Evolutionary conservation across 495 filamentous ascomycete species (phyloP), one percentile per base, ranked within the genome.

Genomic region (Daldinia concentrica): DNA sequence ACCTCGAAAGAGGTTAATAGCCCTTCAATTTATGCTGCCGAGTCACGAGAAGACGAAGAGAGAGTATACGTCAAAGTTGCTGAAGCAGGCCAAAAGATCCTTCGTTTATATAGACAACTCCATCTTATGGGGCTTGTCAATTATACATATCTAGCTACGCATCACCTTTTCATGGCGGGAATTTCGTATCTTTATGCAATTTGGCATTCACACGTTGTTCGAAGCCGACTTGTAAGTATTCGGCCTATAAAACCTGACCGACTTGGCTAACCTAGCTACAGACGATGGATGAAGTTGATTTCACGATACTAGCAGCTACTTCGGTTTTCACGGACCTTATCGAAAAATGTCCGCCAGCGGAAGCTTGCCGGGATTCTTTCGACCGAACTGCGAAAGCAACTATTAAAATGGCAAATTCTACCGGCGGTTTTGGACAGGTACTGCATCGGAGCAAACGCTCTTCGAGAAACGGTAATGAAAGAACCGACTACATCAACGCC

Each of bases 151-250:
- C 81, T 98, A 55, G 93, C 95, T n/a, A 98, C 95, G 2, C 95
- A 98, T 77, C 95, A 98, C 79, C 85, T 98, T 17, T 98, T 98
- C 79, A 97, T 97, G 92, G 94, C 95, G 17, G 95, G 94, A 22
- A 97, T 98, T 57, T 95, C 95, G 4, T 98, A 97, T 78, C 86
- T 98, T 5, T 98, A 97, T 77, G 93, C 95, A 15, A 95, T 98
- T 48, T 98, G 95, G 95, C 95, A 98, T 77, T 97, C 95, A 7
- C 88, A 92, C 37, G 85, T 91, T 52, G 95, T 98, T 17, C 86
- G 94, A 70, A 93, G 90, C 77, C 89, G 90, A 39, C 82, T 97
- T 76, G 92, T 94, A 86, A 81, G 91, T 80, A 15, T 37, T 45
- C 55, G n/a, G 19, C 5, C 24, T 36, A 26, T 9, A 60, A 4